Base-by-base conservation (phyloP, 2,329 filamentous ascomycete genomes). In the Trichocomaceae sp. region DNA sequence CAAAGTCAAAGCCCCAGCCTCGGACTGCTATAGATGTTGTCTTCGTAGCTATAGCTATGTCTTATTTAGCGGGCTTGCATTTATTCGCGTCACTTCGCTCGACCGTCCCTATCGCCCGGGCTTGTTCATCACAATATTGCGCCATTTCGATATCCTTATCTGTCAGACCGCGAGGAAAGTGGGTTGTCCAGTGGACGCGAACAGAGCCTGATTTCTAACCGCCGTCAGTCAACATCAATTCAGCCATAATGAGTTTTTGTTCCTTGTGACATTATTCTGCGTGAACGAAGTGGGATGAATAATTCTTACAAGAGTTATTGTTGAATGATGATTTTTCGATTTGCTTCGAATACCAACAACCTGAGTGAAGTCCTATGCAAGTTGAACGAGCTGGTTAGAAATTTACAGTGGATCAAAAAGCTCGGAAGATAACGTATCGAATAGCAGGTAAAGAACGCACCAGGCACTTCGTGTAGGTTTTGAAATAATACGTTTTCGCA, bases 161-260 rank as follows among this genome's bases (percentile, higher is more conserved):
- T 9, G 69, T 68, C 22, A 73, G 63, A 22, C 71, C 71, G n/a
- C 65, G 68, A 6, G 70, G 71, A 19, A 61, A 59, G 62, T 73
- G 70, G 42, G 71, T 73, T 15, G 70, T 72, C 71, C 71, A 73
- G 61, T 71, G 65, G 52, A 72, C 61, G 57, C 69, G 65, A 37
- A 72, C 69, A 1, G 68, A 69, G 6, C 69, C 69, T 57, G 70
- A 63, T 49, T 48, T 57, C 56, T 57, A 42, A 20, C 10, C 39
- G 22, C 17, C 6, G 17, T 22, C 39, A 7, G 17, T 50, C 33
- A 50, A 33, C 37, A 17, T 12, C 29, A 29, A 33, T 47, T 47
- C n/a, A 23, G 23, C 10, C n/a, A 7, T 2, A 5, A 15, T 6
- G 8, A n/a, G 12, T 12, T 17, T 41, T 41, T n/a, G 19, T 5